Evolutionary conservation across 352 stramenopile species (phyloP).

Genomic region (Blastocystis sp.): DNA sequence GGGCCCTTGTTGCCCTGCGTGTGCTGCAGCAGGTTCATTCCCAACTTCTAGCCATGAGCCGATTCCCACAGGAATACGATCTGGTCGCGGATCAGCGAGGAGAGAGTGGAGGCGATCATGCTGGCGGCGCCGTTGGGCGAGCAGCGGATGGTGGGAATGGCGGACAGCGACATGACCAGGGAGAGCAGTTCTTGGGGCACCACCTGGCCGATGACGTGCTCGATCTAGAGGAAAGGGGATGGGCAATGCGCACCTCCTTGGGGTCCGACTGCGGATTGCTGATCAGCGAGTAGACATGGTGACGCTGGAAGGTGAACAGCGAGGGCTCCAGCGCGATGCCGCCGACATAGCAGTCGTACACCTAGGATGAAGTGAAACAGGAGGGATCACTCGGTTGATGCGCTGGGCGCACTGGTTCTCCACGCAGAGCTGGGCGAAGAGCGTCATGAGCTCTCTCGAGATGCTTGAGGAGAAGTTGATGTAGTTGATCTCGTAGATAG

Average conservation of each 20-base stretch:
- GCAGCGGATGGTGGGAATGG: slow-evolving; percentile 90
- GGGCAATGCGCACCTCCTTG: slow-evolving; percentile 73
- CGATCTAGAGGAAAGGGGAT: slow-evolving; percentile 4
- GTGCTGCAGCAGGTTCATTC: slow-evolving; percentile 56
- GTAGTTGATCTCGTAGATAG: slow-evolving; percentile 66
- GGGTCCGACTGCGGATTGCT: slow-evolving; percentile 83
- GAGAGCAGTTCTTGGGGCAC: slow-evolving; percentile 85
- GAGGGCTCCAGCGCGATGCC: slow-evolving; percentile 90
- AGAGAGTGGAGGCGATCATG: slow-evolving; percentile 81
- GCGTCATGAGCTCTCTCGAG: slow-evolving; percentile 62
- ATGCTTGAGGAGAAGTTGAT: slow-evolving; percentile 65
- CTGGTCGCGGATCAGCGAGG: slow-evolving; percentile 57
- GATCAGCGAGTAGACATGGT: slow-evolving; percentile 87
- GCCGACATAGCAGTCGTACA: slow-evolving; percentile 94
- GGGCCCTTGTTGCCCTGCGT: slow-evolving; percentile 46
- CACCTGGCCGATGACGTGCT: slow-evolving; percentile 36
- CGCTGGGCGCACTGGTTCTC: slow-evolving; percentile 59
- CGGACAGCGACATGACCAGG: slow-evolving; percentile 85
- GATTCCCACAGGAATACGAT: not conserved
- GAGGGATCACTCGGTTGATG: not conserved
- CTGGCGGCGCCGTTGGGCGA: slow-evolving; percentile 87
- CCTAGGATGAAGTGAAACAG: slow-evolving; percentile 75
- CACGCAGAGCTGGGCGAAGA: slow-evolving; percentile 66
- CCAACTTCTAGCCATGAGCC: slow-evolving; percentile 31
- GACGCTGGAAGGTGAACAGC: slow-evolving; percentile 88